A percentile compares a stretch with the other conserved stretches of the same genome.
These are phyloP conservation scores for Hapsidospora chrysogenum DNA, from an alignment of 495 filamentous ascomycete species.

Conservation along the genomic window DNA sequence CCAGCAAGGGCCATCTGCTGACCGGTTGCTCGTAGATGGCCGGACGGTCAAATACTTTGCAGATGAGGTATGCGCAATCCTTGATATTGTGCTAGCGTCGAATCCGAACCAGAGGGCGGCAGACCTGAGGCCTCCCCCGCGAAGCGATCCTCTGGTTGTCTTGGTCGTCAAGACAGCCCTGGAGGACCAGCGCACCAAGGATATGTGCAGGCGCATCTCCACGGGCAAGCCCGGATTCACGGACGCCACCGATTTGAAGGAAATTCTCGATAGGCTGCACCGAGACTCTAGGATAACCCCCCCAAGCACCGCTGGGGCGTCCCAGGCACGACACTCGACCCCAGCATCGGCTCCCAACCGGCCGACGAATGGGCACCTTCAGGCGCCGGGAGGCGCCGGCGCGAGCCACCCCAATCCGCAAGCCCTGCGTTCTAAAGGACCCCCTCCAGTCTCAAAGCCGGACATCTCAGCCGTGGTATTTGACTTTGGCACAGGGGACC, in stretches of 20 bases:
- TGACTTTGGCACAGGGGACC: conserved; percentile 76
- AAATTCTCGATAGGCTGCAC: conserved; percentile 17
- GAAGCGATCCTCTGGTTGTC: conserved; percentile 25
- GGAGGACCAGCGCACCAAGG: conserved; percentile 18
- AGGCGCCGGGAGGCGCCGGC: conserved; percentile 8
- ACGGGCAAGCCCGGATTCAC: conserved; percentile 21
- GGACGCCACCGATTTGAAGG: conserved; percentile 26
- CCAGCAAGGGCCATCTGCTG: conserved; percentile 22
- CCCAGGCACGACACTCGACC: background rate
- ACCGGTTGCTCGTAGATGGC: conserved; percentile 25
- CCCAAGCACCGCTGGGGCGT: conserved; percentile 7
- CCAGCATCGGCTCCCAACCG: conserved; percentile 12
- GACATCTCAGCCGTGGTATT: conserved; percentile 63
- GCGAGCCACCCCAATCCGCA: conserved; percentile 16
- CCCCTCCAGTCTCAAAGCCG: conserved; percentile 32
- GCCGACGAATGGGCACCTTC: conserved; percentile 9
- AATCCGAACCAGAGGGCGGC: conserved; percentile 26
- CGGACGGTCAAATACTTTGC: conserved; percentile 29
- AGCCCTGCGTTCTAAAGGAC: conserved; percentile 34
- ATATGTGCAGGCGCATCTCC: conserved; percentile 23
- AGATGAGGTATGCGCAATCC: conserved; percentile 27
- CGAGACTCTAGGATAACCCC: conserved; percentile 11
- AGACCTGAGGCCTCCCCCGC: conserved; percentile 20
- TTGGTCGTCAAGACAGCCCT: conserved; percentile 24
- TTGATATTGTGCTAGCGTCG: conserved; percentile 26